Conservation (phyloP, 164 flowering plant genomes). For the Macadamia integrifolia region DNA sequence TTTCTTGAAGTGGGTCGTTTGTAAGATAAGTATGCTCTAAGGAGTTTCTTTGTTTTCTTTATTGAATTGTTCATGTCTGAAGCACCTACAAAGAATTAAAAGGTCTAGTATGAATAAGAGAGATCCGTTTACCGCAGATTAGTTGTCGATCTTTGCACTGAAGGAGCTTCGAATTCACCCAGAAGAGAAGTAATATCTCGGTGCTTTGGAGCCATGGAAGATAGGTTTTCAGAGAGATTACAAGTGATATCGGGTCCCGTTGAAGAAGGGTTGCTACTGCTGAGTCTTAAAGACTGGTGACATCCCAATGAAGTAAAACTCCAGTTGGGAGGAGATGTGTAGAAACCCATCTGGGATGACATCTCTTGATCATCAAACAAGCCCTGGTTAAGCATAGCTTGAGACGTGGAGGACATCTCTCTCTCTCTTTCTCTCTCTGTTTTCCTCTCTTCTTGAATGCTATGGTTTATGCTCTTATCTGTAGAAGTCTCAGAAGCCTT, state of each 20-base stretch:
- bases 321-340: constrained; percentile 25
- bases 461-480: not conserved
- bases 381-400: constrained; percentile 38
- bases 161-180: constrained; percentile 34
- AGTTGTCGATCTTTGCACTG: constrained; percentile 38
- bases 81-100: no score
- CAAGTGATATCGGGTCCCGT: constrained; percentile 15
- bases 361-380: constrained; percentile 38
- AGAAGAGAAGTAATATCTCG: constrained; percentile 14
- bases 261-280: constrained; percentile 17
- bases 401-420: constrained; percentile 28
- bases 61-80: no score
- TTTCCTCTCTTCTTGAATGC: not conserved
- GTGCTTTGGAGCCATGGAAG: constrained; percentile 21
- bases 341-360: constrained; percentile 36
- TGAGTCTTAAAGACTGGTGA: constrained; percentile 25
- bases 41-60: not conserved
- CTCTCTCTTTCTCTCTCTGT: constrained; percentile 20
- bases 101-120: no score
- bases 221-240: constrained; percentile 25
- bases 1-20: not conserved
- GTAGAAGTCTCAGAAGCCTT: not conserved
- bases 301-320: constrained; percentile 17
- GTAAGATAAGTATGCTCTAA: not conserved
- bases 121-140: constrained; percentile 41